Conservation (phyloP, 2,329 filamentous ascomycete genomes). For the Cylindrodendrum hubeiense region DNA sequence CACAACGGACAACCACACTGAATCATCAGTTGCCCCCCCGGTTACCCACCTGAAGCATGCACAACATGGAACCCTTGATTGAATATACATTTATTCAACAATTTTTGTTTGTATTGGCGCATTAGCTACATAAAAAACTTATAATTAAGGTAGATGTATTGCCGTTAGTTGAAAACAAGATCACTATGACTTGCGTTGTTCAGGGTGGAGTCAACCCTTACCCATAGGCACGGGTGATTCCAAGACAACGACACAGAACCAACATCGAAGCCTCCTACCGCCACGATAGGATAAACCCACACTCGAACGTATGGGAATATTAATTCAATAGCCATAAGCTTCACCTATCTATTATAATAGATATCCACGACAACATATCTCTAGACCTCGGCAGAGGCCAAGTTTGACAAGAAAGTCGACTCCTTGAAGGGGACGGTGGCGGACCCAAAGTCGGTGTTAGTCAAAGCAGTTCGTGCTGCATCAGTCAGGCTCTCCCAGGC, state of each 20-base stretch:
- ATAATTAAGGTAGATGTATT: too few species aligned
- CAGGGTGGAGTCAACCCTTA: too few species aligned
- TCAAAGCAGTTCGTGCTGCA: slow-evolving; percentile 52
- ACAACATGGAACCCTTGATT: not conserved
- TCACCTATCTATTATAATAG: too few species aligned
- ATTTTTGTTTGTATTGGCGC: too few species aligned
- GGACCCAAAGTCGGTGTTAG: slow-evolving; percentile 55
- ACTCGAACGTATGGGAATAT: too few species aligned
- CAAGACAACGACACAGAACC: too few species aligned
- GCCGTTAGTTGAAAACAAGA: too few species aligned
- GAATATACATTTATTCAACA: not conserved
- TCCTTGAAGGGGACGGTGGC: slow-evolving; percentile 59
- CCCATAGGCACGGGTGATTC: too few species aligned
- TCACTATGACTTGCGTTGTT: too few species aligned
- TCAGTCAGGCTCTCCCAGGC: slow-evolving; percentile 58
- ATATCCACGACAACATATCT: not conserved
- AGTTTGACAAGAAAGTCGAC: slow-evolving; percentile 40
- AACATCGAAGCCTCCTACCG: not conserved
- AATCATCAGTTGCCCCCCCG: too few species aligned
- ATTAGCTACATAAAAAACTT: too few species aligned
- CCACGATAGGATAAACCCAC: not conserved
- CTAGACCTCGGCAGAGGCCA: slow-evolving; percentile 36
- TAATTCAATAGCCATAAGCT: not conserved
- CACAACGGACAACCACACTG: too few species aligned
- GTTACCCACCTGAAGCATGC: not conserved